Evolutionary conservation across 768 basidiomycete genomes (phyloP).

Genomic region (Boletus huronensis): DNA sequence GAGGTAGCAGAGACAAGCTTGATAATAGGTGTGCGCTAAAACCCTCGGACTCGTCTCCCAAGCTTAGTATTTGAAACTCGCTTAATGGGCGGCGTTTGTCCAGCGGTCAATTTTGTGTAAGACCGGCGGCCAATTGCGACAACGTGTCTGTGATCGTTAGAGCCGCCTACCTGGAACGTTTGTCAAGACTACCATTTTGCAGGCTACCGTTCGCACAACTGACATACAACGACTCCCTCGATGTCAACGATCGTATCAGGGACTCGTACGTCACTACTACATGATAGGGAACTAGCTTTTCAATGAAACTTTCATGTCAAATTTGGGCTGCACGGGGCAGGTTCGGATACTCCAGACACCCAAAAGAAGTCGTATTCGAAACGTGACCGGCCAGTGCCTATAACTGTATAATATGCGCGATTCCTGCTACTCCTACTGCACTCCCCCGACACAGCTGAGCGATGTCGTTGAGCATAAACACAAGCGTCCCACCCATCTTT

Average conservation of each 20-base stretch:
- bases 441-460: conserved; percentile 12
- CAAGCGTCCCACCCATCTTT: conserved; percentile 24
- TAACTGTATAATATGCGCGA: conserved; percentile 21
- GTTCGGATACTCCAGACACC: conserved; percentile 11
- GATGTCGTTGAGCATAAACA: conserved; percentile 32
- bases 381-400: conserved; percentile 19
- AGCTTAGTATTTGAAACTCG: conserved; percentile 20
- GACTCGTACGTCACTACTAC: conserved; percentile 15
- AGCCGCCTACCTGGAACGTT: neutral
- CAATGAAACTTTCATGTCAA: conserved; percentile 13
- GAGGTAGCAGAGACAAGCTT: neutral
- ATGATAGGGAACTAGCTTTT: conserved; percentile 9
- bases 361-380: conserved; percentile 21
- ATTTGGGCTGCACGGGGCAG: conserved; percentile 8
- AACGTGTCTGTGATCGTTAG: conserved; percentile 13
- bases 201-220: conserved; percentile 1
- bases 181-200: conserved; percentile 2
- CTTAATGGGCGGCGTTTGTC: conserved; percentile 2
- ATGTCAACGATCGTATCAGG: conserved; percentile 20
- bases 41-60: conserved; percentile 17
- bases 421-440: neutral
- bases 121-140: conserved; percentile 4
- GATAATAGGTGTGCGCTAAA: conserved; percentile 11
- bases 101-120: conserved; percentile 14
- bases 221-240: conserved; percentile 1